Percentiles rank a stretch among this genome's conserved stretches.
phyloP scores from a whole-genome alignment of 768 basidiomycete genomes.

The Lactarius vividus region DNA sequence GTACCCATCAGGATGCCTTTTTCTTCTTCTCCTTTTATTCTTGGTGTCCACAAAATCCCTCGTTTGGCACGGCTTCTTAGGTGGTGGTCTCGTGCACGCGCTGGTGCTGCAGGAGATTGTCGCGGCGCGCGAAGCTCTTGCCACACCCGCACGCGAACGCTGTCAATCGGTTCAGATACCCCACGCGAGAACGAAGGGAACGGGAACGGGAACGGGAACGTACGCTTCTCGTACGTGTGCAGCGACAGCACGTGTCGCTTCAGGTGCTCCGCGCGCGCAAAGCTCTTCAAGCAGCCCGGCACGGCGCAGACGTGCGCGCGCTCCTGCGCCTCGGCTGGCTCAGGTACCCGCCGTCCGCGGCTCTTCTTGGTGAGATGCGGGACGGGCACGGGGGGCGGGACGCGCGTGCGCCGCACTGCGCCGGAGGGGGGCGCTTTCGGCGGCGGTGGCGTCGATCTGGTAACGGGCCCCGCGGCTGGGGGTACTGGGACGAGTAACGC shows the following conservation, averaged over 20 bases:
- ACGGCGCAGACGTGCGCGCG: constrained; percentile 66
- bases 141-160: constrained; percentile 66
- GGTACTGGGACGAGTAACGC: background rate
- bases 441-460: background rate
- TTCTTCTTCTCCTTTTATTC: background rate
- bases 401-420: background rate
- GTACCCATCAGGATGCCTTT: background rate
- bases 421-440: background rate
- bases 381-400: constrained; percentile 56
- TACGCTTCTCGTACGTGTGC: constrained; percentile 83
- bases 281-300: constrained; percentile 73
- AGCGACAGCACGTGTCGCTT: constrained; percentile 79
- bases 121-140: constrained; percentile 69
- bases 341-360: constrained; percentile 71
- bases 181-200: background rate
- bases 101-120: constrained; percentile 76
- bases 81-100: constrained; percentile 46
- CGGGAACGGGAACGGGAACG: constrained; percentile 39
- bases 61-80: background rate
- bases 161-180: constrained; percentile 29
- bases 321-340: constrained; percentile 33
- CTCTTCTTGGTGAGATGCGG: constrained; percentile 79
- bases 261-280: constrained; percentile 75
- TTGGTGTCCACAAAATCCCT: background rate
- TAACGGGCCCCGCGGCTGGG: background rate